Evolutionary conservation across 768 basidiomycete species (phyloP).

Genomic region (Heimioporus sp.): DNA sequence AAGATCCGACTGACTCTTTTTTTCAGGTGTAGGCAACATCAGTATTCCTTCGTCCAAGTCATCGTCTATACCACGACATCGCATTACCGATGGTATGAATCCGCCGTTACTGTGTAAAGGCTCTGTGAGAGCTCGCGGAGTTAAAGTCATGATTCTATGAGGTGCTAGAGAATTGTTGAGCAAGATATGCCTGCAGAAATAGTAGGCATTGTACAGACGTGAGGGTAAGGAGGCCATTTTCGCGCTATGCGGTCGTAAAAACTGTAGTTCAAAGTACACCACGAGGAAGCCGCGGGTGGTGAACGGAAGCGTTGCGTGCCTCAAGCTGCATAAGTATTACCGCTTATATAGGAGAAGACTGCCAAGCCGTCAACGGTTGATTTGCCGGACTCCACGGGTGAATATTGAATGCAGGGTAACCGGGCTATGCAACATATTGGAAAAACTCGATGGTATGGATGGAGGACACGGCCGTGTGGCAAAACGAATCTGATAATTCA

Average conservation of each 20-base stretch:
- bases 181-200: not conserved
- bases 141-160: constrained; percentile 10
- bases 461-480: too few relatives aligned
- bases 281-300: constrained; percentile 3
- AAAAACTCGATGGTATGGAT: too few relatives aligned
- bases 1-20: constrained; percentile 16
- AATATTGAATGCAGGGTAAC: too few relatives aligned
- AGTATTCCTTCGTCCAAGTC: constrained; percentile 14
- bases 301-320: not conserved
- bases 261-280: not conserved
- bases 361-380: too few relatives aligned
- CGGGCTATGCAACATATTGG: too few relatives aligned
- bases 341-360: too few relatives aligned
- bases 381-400: too few relatives aligned
- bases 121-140: constrained; percentile 17
- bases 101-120: constrained; percentile 7
- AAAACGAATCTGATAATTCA: too few relatives aligned
- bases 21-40: constrained; percentile 4
- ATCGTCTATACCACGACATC: constrained; percentile 1
- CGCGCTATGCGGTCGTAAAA: not conserved
- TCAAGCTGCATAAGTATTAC: not conserved
- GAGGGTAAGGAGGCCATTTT: constrained; percentile 12
- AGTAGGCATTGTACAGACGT: constrained; percentile 3
- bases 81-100: constrained; percentile 24
- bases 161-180: constrained; percentile 9